Conservation (phyloP, 2,329 filamentous ascomycete species). For the Neobulgaria alba region DNA sequence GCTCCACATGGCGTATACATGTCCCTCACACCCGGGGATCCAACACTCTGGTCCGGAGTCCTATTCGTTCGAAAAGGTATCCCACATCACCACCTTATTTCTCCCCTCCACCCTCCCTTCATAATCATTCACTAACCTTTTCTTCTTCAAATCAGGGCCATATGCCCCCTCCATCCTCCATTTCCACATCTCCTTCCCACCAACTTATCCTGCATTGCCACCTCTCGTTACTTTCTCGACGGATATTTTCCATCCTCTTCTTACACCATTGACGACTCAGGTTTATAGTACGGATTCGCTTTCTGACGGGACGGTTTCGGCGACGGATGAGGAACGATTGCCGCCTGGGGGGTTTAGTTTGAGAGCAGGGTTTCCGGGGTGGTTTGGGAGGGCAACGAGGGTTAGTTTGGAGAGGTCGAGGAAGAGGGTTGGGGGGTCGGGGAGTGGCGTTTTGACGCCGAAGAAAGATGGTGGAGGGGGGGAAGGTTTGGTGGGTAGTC, state of each 20-base stretch:
- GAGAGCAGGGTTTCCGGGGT: slow-evolving; percentile 80
- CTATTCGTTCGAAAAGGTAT: slow-evolving; percentile 83
- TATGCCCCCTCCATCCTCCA: slow-evolving; percentile 82
- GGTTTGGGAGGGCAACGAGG: slow-evolving; percentile 61
- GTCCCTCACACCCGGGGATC: slow-evolving; percentile 71
- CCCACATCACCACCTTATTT: slow-evolving; percentile 5
- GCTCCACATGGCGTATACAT: slow-evolving; percentile 84
- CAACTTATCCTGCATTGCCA: slow-evolving; percentile 68
- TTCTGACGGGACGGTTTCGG: slow-evolving; percentile 69
- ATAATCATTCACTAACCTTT: background rate
- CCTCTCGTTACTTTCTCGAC: slow-evolving; percentile 83
- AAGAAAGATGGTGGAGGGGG: slow-evolving; percentile 12
- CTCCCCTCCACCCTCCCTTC: no score
- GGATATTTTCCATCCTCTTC: slow-evolving; percentile 90
- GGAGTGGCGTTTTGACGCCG: slow-evolving; percentile 21
- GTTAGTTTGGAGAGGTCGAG: slow-evolving; percentile 31
- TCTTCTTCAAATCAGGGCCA: slow-evolving; percentile 55
- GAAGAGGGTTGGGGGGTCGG: slow-evolving; percentile 2
- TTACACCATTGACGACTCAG: slow-evolving; percentile 89
- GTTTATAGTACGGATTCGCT: slow-evolving; percentile 78
- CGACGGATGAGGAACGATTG: slow-evolving; percentile 72
- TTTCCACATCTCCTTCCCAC: slow-evolving; percentile 82
- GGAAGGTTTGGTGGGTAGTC: slow-evolving; percentile 14
- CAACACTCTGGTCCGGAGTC: slow-evolving; percentile 80
- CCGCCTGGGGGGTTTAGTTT: slow-evolving; percentile 87